Evolutionary conservation across 352 stramenopile genomes (phyloP), one percentile per base, ranked within the genome.

Genomic region (Phytophthora quininea): DNA sequence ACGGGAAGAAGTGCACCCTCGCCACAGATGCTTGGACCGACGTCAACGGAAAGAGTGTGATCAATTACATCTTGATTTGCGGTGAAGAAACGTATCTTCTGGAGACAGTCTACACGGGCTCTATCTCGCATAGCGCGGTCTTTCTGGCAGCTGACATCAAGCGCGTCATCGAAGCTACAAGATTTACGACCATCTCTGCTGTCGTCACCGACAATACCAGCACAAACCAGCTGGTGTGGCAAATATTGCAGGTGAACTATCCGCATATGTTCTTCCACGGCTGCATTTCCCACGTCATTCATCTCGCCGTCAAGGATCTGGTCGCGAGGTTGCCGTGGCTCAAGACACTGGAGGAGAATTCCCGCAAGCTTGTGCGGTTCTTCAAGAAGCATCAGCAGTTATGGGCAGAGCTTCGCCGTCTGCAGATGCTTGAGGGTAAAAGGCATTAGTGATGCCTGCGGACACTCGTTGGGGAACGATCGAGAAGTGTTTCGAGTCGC

Each of bases 131-230:
- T 40, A n/a, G 37, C 3, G 43, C 32, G 3, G 14, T 5, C 0
- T 56, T 60, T 45, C 11, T 60, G 2, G 32, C 58, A 3, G n/a
- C 7, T 3, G 49, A 66, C 31, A 54, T 66, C 3, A 30, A 42
- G 43, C 42, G 51, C 1, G 33, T 66, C 1, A 59, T 60, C 14
- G 24, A 35, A 12, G 8, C 5, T 6, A 30, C 29, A 1, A 49
- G 0, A 14, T 56, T 50, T n/a, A 47, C 27, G 0, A 56, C 38
- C 1, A 32, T 60, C 4, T 32, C 42, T 32, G 50, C 50, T 43
- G 58, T 66, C 27, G 59, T 67, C 1, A 60, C 50, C 1, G 59
- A 60, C 12, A 67, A 67, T 27, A 67, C 59, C 1, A n/a, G 4
- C 7, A 54, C 47, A 3, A 54, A 54, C 27, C 19, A 40, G 47